Evolutionary conservation across 139 green algal genomes (phyloP).

Genomic region (Chlamydomonas asymmetrica): DNA sequence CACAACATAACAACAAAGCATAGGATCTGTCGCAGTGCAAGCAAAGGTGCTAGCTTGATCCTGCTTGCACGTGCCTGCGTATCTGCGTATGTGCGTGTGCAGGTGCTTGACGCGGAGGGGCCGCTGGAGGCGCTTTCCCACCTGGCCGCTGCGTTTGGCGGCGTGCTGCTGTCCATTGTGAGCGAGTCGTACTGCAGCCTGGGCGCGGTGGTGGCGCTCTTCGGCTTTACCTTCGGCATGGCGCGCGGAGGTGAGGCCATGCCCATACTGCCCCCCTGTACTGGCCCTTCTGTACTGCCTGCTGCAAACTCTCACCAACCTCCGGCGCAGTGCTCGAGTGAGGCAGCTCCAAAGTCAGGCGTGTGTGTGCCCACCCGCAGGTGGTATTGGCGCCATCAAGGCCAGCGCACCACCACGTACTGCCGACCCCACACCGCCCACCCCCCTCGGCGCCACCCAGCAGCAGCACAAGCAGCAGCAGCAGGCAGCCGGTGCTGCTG

Average conservation of each 20-base stretch:
- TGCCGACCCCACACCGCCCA: not conserved
- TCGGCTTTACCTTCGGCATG: slow-evolving; percentile 7
- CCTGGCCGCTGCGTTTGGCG: slow-evolving; percentile 10
- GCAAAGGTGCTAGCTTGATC: no score
- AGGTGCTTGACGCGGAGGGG: no score
- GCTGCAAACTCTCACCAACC: no score
- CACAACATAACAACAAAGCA: no score
- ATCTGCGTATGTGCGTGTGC: no score
- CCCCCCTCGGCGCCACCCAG: no score
- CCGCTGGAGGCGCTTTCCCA: slow-evolving; percentile 2
- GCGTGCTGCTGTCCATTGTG: slow-evolving; percentile 49
- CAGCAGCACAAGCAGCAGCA: slow-evolving; percentile 1
- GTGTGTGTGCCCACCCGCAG: not conserved
- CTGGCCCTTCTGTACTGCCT: no score
- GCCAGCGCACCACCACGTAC: not conserved
- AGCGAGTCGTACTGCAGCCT: slow-evolving; percentile 63
- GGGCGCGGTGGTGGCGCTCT: slow-evolving; percentile 31
- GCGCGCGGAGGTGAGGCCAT: slow-evolving; percentile 16
- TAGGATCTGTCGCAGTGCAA: no score
- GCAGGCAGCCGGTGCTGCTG: not conserved
- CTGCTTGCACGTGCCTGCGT: no score
- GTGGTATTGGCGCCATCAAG: not conserved
- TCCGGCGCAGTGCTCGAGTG: no score
- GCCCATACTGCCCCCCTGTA: no score
- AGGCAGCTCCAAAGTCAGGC: not conserved